Base-by-base conservation (phyloP, 1,139 yeast species). In the Kluyveromyces sp. region DNA sequence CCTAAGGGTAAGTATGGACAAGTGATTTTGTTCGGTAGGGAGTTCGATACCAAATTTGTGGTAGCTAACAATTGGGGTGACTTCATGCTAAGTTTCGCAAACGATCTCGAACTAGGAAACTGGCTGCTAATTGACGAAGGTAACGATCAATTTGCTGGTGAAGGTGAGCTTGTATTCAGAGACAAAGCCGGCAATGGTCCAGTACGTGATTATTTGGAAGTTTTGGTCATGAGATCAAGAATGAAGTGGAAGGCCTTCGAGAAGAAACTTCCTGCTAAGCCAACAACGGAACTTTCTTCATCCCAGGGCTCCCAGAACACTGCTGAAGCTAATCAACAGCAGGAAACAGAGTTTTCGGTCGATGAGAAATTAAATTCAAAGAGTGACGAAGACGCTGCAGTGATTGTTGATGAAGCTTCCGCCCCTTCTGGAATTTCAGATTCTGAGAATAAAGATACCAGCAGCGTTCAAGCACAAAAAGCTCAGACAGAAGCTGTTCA, bases 1-100 rank as follows among this genome's bases (percentile, higher is more conserved):
- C 70, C 78, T 3, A 65, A 68, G 15, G 95, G 95, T 28, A 70
- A 66, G 36, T 74, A 79, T 70, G 97, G 96, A 13, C 95, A 88
- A 62, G 85, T 86, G 20, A 85, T 89, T 46, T 60, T 86, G 43
- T 88, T 86, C 64, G 96, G 96, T 33, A 76, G 95, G 55, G 96
- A 89, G 47, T 86, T 83, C 58, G 96, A 87, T 64, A 75, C 83
- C 36, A 87, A 87, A 61, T 85, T 74, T 61, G 84, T 66, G 39
- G 67, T 87, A 22, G 88, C 95, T 15, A 78, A 80, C 41, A 82
- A 80, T 47, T 88, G 94, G 83, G 95, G 94, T 30, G 88, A 83
- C 52, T 88, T 88, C 61, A 65, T 87, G 43, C 69, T 87, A 44
- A 71, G 75, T 29, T 84, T 85, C 64, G 95, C 94, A 22, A 85